Evolutionary conservation across 345 rosid species (phyloP), one percentile per base, ranked within the genome.

Genomic region (Hibiscus mutabilis): DNA sequence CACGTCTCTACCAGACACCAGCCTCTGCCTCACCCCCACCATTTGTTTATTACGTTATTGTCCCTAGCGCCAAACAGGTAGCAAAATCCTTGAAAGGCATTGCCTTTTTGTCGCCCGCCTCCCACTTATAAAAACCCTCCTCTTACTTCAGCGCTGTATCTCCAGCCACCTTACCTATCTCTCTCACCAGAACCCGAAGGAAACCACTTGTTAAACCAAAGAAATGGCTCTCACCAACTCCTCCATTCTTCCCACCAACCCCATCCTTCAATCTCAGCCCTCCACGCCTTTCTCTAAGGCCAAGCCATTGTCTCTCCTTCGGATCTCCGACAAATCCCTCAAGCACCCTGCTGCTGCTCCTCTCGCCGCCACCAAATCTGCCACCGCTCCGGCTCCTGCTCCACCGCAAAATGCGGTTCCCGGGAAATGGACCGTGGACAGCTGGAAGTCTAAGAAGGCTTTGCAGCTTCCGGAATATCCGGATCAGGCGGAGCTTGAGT

Each of bases 391-490:
- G 4, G 4, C 37, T 5, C 9, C 57, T 47, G 70, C 58, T 66
- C 56, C 59, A 2, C 10, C 75, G 61, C 5, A 13, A 10, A 64
- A 72, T 57, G 79, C 72, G 44, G 75, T 42, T 57, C 33, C 82
- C 1, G 75, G 76, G 35, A 81, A 79, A 80, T 88, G 92, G 92
- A 73, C 78, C 21, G 4, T 81, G 0, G 89, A 87, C 7, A 81
- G 88, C 70, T 88, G 92, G 92, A 88, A 80, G 78, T 73, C 87
- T 22, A 86, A 74, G 86, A 84, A 82, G 79, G 92, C 87, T 13
- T 71, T 88, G 68, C 92, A 86, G 78, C 75, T 81, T 0, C 92
- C 92, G 29, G 87, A 88, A 22, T 88, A 88, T 47, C 92, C 88
- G 60, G 75, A 77, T 71, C 85, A 81, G 67, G 81, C 63, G 46